A percentile compares a stretch with the other conserved stretches of the same genome.
These are phyloP conservation scores for Miscanthus lutarioriparius DNA, from an alignment of 176 grass and related monocot genomes.

Conservation along the genomic window DNA sequence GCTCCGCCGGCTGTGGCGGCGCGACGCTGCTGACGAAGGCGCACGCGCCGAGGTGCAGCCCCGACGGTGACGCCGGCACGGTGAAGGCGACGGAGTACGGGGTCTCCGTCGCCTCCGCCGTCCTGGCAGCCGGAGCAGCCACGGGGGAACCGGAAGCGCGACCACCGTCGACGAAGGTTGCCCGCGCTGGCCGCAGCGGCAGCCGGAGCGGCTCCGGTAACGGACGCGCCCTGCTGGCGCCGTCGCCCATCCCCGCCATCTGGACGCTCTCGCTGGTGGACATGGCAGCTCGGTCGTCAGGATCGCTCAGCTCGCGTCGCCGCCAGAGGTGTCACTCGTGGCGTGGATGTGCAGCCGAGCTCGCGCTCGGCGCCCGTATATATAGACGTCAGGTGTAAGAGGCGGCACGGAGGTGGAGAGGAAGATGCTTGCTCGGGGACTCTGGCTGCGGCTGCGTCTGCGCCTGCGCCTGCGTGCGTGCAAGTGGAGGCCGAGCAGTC, in stretches of 20 bases:
- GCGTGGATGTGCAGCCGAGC: background rate
- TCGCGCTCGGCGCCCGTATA: background rate
- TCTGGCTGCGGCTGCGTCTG: no score
- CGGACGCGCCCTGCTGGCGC: background rate
- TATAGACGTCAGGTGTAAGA: background rate
- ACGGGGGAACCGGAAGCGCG: no score
- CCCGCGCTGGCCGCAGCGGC: background rate
- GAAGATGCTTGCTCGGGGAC: no score
- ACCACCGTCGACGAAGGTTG: no score
- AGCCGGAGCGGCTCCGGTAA: background rate
- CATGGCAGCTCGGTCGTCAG: no score
- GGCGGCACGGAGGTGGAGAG: no score
- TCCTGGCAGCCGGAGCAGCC: no score
- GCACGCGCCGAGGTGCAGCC: slow-evolving; percentile 37
- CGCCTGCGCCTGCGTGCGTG: no score
- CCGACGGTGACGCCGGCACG: slow-evolving; percentile 65
- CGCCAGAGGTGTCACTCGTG: no score
- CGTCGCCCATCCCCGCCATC: background rate
- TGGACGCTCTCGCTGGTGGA: background rate
- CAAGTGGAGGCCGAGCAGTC: no score
- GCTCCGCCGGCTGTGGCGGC: background rate
- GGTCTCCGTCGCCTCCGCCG: background rate
- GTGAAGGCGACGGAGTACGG: slow-evolving; percentile 37
- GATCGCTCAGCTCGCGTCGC: background rate
- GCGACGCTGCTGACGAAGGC: background rate